Percentiles rank a stretch among this genome's conserved stretches.
Conservation (phyloP, 805 yeast genomes). For the Zygosaccharomyces rouxii region DNA sequence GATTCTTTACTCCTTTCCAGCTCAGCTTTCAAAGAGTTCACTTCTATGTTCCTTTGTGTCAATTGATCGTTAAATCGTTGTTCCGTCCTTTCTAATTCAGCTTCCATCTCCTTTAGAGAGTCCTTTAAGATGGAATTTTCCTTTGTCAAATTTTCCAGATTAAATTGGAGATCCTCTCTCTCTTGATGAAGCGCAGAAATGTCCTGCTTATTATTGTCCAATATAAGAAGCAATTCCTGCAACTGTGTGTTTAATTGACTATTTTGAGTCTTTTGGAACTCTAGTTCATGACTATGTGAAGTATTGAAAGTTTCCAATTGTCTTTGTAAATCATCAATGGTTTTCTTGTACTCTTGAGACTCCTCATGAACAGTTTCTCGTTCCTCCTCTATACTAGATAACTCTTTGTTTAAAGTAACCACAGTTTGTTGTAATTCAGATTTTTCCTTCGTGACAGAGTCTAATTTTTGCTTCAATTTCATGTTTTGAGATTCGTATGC, state of each 20-base stretch:
- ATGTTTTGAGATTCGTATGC: conserved; percentile 43
- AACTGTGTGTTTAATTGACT: conserved; percentile 23
- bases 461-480: conserved; percentile 35
- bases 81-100: conserved; percentile 29
- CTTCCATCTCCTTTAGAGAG: conserved; percentile 38
- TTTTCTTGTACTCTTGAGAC: conserved; percentile 45
- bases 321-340: conserved; percentile 38
- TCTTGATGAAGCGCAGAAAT: conserved; percentile 35
- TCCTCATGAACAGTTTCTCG: conserved; percentile 47
- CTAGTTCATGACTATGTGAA: conserved; percentile 38
- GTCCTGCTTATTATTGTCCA: conserved; percentile 36
- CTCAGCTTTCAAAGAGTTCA: conserved; percentile 29
- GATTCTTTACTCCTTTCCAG: conserved; percentile 24
- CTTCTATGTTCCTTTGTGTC: conserved; percentile 26
- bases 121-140: conserved; percentile 18
- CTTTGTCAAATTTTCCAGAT: conserved; percentile 9
- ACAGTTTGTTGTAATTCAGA: conserved; percentile 35
- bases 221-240: conserved; percentile 39
- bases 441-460: conserved; percentile 33
- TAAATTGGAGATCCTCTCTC: conserved; percentile 35
- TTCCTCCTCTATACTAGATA: conserved; percentile 48
- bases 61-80: conserved; percentile 17
- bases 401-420: conserved; percentile 39
- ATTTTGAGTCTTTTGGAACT: conserved; percentile 17
- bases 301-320: conserved; percentile 36